These are phyloP conservation scores for Beauveria pseudobassiana DNA, from an alignment of 2,329 filamentous ascomycete genomes.

Conservation along the genomic window DNA sequence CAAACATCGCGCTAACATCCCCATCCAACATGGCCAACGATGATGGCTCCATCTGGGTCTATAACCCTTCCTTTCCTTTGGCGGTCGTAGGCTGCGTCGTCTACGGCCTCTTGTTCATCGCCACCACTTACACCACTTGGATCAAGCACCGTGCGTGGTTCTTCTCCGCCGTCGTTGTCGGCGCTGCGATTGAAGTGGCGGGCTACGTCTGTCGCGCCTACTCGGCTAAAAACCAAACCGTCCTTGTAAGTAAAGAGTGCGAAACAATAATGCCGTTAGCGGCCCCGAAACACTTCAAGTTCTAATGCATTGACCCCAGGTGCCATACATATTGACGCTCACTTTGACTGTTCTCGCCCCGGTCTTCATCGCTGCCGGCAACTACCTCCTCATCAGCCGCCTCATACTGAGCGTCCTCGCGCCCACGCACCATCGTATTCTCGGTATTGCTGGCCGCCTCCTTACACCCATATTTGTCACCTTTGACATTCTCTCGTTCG, in stretches of 20 bases:
- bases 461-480: conserved; percentile 39
- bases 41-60: conserved; percentile 31
- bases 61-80: conserved; percentile 34
- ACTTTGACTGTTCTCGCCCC: conserved; percentile 41
- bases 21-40: conserved; percentile 18
- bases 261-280: not conserved
- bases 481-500: conserved; percentile 36
- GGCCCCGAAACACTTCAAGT: not conserved
- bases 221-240: conserved; percentile 26
- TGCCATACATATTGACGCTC: conserved; percentile 30
- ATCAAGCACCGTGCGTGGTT: conserved; percentile 34
- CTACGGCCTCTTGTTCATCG: conserved; percentile 30
- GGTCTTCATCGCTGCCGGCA: conserved; percentile 40
- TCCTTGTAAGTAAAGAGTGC: conserved; percentile 22
- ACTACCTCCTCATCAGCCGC: conserved; percentile 44
- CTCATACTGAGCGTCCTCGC: conserved; percentile 33
- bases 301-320: conserved; percentile 14
- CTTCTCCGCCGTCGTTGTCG: conserved; percentile 36
- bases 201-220: conserved; percentile 33
- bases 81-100: conserved; percentile 34
- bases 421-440: conserved; percentile 24
- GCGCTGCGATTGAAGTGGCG: conserved; percentile 32
- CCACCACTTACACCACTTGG: conserved; percentile 33
- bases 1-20: not conserved
- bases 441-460: conserved; percentile 28